phyloP scores from a whole-genome alignment of 1,284 basidiomycete species.

The Thelephora terrestris region DNA sequence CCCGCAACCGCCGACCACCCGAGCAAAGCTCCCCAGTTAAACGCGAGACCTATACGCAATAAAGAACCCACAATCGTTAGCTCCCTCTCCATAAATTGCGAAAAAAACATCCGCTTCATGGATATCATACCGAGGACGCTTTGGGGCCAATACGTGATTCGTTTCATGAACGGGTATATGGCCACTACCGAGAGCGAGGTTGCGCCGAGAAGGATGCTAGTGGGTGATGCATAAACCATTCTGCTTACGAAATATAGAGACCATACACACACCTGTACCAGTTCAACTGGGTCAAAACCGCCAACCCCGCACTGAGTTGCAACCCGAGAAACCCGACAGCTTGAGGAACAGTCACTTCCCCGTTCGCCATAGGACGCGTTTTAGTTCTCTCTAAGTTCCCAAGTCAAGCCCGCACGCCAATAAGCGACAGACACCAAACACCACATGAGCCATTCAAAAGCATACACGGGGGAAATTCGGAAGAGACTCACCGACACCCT shows the following conservation, averaged over 20 bases:
- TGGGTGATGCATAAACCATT: neutral
- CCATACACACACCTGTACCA: slow-evolving; percentile 69
- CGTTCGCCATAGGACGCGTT: slow-evolving; percentile 66
- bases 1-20: slow-evolving; percentile 95
- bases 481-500: slow-evolving; percentile 71
- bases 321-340: slow-evolving; percentile 78
- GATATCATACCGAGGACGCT: slow-evolving; percentile 70
- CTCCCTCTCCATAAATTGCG: neutral
- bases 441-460: neutral
- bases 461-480: neutral
- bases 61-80: neutral
- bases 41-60: slow-evolving; percentile 63
- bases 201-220: slow-evolving; percentile 84
- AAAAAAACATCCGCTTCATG: neutral
- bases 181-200: slow-evolving; percentile 82
- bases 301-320: slow-evolving; percentile 83
- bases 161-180: slow-evolving; percentile 96
- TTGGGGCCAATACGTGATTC: slow-evolving; percentile 96
- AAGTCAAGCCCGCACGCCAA: slow-evolving; percentile 22
- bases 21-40: slow-evolving; percentile 95
- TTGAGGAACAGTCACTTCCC: slow-evolving; percentile 69
- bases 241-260: neutral
- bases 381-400: slow-evolving; percentile 54
- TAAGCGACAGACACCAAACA: neutral
- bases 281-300: slow-evolving; percentile 86